Evolutionary conservation across 1,284 basidiomycete genomes (phyloP).

Genomic region (Moesziomyces aphidis): DNA sequence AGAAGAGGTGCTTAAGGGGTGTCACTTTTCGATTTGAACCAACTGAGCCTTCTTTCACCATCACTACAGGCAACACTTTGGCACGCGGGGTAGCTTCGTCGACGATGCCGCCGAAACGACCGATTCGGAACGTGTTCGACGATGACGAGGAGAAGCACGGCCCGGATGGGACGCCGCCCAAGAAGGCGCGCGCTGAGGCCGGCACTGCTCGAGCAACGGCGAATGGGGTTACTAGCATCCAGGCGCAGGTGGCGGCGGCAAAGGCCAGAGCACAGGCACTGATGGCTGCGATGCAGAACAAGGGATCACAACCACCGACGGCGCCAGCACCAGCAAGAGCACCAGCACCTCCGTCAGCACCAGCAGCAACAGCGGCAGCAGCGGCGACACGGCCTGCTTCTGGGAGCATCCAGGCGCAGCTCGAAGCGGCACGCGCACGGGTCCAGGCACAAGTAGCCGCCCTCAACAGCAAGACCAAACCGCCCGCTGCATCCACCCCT

Average conservation of each 20-base stretch:
- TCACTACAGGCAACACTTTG: neutral
- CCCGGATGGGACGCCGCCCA: conserved; percentile 23
- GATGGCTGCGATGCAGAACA: conserved; percentile 41
- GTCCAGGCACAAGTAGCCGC: conserved; percentile 45
- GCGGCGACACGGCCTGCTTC: neutral
- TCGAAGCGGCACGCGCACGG: conserved; percentile 51
- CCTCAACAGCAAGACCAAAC: conserved; percentile 16
- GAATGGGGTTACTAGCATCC: conserved; percentile 21
- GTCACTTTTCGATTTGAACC: too few relatives aligned
- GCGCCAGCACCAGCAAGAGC: neutral
- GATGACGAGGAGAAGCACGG: conserved; percentile 34
- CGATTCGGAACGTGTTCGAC: conserved; percentile 42
- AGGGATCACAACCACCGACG: neutral
- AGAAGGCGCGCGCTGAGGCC: conserved; percentile 21
- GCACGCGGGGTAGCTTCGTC: neutral
- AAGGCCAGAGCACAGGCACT: conserved; percentile 48
- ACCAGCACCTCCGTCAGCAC: neutral
- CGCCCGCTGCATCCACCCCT: neutral
- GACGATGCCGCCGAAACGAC: conserved; percentile 46
- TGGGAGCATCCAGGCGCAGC: conserved; percentile 46
- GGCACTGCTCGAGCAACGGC: conserved; percentile 11
- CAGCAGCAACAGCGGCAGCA: neutral
- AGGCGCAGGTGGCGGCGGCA: conserved; percentile 55
- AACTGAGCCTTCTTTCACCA: neutral
- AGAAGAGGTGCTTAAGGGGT: too few relatives aligned